These are phyloP conservation scores for Solanum tacnaense DNA, from an alignment of 257 asterid species.

Conservation along the genomic window DNA sequence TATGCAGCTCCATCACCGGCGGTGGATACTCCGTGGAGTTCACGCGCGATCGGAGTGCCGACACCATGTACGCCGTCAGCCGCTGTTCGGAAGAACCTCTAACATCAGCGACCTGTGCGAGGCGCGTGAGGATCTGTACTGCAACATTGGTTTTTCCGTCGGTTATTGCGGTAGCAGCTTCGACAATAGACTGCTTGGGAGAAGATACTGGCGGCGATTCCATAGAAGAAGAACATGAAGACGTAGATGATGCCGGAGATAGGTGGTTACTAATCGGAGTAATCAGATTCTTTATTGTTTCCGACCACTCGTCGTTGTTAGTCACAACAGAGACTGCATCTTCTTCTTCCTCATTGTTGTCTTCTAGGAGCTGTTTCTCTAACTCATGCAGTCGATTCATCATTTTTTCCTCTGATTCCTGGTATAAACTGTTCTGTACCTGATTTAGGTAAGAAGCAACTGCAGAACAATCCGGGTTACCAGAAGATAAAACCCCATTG, in stretches of 20 bases:
- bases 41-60: slow-evolving; percentile 44
- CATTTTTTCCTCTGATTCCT: slow-evolving; percentile 35
- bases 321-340: slow-evolving; percentile 45
- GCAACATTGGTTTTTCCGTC: slow-evolving; percentile 54
- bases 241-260: slow-evolving; percentile 59
- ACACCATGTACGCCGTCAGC: slow-evolving; percentile 28
- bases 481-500: not conserved
- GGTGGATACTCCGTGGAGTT: slow-evolving; percentile 20
- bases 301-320: slow-evolving; percentile 71
- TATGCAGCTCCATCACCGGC: slow-evolving; percentile 24
- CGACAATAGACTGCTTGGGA: slow-evolving; percentile 36
- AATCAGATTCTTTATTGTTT: slow-evolving; percentile 46
- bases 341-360: slow-evolving; percentile 32
- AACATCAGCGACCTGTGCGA: slow-evolving; percentile 35
- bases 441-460: slow-evolving; percentile 24
- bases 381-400: slow-evolving; percentile 55
- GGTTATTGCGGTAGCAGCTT: slow-evolving; percentile 45
- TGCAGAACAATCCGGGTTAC: slow-evolving; percentile 3
- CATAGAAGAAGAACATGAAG: slow-evolving; percentile 58
- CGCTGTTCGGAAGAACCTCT: slow-evolving; percentile 55
- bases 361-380: slow-evolving; percentile 61
- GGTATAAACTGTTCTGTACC: slow-evolving; percentile 13
- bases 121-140: slow-evolving; percentile 67
- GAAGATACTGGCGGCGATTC: slow-evolving; percentile 46
- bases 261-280: slow-evolving; percentile 11